A percentile compares a stretch with the other conserved stretches of the same genome.
Conservation (phyloP, 345 rosid genomes). For the Ricinus communis region DNA sequence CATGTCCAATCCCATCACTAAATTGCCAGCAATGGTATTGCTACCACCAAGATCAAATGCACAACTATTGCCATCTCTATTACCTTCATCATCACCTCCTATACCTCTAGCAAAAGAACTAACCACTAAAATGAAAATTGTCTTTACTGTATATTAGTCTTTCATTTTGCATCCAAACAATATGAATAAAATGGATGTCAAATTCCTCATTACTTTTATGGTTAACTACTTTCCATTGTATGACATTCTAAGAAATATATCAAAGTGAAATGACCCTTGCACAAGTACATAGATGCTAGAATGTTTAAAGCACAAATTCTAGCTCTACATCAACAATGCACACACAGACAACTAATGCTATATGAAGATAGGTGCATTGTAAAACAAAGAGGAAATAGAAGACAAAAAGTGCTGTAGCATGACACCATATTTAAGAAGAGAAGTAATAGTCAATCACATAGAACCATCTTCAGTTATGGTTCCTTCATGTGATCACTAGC, state of each 20-base stretch:
- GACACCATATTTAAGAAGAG: neutral
- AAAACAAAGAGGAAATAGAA: neutral
- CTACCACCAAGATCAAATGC: neutral
- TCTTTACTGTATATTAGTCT: neutral
- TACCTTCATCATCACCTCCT: neutral
- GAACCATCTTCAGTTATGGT: slow-evolving; percentile 13
- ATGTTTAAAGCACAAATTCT: neutral
- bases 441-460: neutral
- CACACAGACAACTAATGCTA: slow-evolving; percentile 1
- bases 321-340: neutral
- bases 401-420: neutral
- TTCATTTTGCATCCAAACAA: neutral
- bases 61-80: neutral
- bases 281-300: neutral
- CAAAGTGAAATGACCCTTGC: neutral
- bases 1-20: neutral
- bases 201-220: neutral
- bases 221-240: neutral
- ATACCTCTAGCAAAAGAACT: neutral
- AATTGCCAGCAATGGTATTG: neutral
- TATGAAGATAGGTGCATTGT: neutral
- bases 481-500: slow-evolving; percentile 15
- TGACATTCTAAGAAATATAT: neutral
- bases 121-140: neutral
- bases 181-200: neutral